These are phyloP conservation scores for Poa pratensis DNA, from an alignment of 176 grass and related monocot species.

Conservation along the genomic window DNA sequence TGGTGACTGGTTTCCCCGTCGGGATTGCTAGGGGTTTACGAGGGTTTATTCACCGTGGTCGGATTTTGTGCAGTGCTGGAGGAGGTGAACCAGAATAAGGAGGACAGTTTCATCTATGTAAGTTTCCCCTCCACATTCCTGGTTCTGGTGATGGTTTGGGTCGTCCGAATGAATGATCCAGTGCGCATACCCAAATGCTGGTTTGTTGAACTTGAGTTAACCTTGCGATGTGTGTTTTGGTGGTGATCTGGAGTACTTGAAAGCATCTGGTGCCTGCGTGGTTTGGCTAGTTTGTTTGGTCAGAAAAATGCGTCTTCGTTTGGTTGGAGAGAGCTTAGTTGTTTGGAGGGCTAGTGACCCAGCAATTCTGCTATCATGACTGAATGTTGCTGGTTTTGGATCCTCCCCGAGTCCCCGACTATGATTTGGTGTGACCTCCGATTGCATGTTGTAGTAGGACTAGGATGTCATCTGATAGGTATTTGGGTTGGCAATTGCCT, in stretches of 20 bases:
- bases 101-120: conserved; percentile 91
- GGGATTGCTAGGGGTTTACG: conserved; percentile 18
- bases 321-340: background rate
- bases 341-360: background rate
- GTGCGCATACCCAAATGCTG: background rate
- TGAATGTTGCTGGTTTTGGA: conserved; percentile 5
- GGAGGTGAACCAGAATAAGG: conserved; percentile 72
- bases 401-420: background rate
- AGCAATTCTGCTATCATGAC: background rate
- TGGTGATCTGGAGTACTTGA: conserved; percentile 21
- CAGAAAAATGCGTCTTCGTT: background rate
- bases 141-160: background rate
- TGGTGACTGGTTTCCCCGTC: background rate
- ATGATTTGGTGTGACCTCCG: background rate
- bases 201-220: background rate
- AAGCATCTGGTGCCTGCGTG: background rate
- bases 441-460: background rate
- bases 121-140: conserved; percentile 15
- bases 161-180: background rate
- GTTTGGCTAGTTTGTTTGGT: background rate
- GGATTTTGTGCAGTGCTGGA: conserved; percentile 68
- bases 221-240: background rate
- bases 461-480: background rate
- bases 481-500: background rate
- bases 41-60: conserved; percentile 23